These are phyloP conservation scores for Globisporangium camurandrum DNA, from an alignment of 352 stramenopile genomes.

Conservation along the genomic window DNA sequence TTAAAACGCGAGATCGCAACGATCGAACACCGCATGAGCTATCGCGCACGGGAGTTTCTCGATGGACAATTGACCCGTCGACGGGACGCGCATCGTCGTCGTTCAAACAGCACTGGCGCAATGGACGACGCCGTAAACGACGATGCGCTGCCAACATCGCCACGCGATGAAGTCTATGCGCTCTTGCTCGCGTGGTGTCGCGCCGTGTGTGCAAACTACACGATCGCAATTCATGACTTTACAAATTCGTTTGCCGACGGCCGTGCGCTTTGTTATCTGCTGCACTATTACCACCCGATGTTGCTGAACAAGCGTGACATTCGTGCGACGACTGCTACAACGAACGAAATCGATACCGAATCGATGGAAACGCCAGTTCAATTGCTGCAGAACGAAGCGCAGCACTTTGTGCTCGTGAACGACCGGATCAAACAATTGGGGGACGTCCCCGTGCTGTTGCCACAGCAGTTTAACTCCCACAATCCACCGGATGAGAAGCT, in stretches of 20 bases:
- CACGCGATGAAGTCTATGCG: conserved; percentile 36
- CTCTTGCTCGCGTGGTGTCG: conserved; percentile 91
- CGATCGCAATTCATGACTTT: conserved; percentile 83
- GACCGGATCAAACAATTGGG: conserved; percentile 87
- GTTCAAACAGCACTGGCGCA: background rate
- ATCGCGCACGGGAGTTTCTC: conserved; percentile 54
- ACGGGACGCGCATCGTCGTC: too few relatives aligned
- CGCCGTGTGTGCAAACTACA: conserved; percentile 89
- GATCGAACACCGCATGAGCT: conserved; percentile 65
- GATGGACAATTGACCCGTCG: conserved; percentile 28
- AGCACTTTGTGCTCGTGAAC: conserved; percentile 87
- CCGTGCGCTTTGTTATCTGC: conserved; percentile 86
- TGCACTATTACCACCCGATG: conserved; percentile 95
- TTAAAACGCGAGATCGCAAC: conserved; percentile 77
- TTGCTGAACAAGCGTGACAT: conserved; percentile 73
- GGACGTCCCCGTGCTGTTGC: conserved; percentile 87
- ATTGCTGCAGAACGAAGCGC: conserved; percentile 60
- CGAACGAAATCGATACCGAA: conserved; percentile 8
- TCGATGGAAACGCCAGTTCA: conserved; percentile 16
- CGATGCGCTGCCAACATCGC: too few relatives aligned
- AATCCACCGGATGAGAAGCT: conserved; percentile 91
- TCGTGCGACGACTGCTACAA: conserved; percentile 26
- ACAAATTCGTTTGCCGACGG: conserved; percentile 92
- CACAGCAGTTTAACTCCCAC: conserved; percentile 80
- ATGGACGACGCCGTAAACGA: too few relatives aligned